Percentiles rank a stretch among this genome's conserved stretches.
Conservation (phyloP, 495 filamentous ascomycete species). For the Staphylotrichum longicolle region DNA sequence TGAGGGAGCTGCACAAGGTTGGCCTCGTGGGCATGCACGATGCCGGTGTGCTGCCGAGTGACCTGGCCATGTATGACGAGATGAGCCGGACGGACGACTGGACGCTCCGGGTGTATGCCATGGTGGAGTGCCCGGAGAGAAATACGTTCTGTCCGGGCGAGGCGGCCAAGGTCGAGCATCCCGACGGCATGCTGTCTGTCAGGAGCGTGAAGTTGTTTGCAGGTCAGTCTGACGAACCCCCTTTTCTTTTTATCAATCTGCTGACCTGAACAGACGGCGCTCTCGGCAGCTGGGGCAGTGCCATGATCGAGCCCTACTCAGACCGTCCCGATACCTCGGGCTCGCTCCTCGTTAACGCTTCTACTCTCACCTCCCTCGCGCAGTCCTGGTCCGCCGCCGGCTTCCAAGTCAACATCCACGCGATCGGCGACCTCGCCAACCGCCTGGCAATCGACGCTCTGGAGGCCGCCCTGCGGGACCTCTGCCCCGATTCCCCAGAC, state of each 20-base stretch:
- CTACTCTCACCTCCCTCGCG: conserved; percentile 48
- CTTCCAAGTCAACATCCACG: conserved; percentile 61
- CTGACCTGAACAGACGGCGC: conserved; percentile 52
- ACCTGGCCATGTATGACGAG: conserved; percentile 51
- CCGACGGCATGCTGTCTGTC: conserved; percentile 47
- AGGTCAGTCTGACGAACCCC: conserved; percentile 35
- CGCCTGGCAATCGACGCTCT: conserved; percentile 57
- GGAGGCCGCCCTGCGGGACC: conserved; percentile 40
- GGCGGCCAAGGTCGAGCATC: conserved; percentile 37
- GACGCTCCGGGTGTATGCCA: conserved; percentile 59
- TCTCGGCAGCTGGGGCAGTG: conserved; percentile 62
- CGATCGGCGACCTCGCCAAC: conserved; percentile 64
- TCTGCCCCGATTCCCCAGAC: conserved; percentile 42
- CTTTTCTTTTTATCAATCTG: neutral
- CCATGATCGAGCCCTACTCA: conserved; percentile 59
- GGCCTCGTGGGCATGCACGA: conserved; percentile 64
- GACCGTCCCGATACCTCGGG: conserved; percentile 56
- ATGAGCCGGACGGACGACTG: conserved; percentile 48
- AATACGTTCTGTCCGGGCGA: conserved; percentile 58
- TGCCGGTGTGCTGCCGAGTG: conserved; percentile 53
- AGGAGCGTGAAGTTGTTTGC: conserved; percentile 60
- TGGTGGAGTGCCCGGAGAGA: conserved; percentile 59
- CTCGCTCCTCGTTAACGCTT: conserved; percentile 59
- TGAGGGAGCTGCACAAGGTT: conserved; percentile 55
- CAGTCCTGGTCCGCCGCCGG: conserved; percentile 49